Evolutionary conservation across 2,329 filamentous ascomycete species (phyloP).

Genomic region (Aureobasidium sp.): DNA sequence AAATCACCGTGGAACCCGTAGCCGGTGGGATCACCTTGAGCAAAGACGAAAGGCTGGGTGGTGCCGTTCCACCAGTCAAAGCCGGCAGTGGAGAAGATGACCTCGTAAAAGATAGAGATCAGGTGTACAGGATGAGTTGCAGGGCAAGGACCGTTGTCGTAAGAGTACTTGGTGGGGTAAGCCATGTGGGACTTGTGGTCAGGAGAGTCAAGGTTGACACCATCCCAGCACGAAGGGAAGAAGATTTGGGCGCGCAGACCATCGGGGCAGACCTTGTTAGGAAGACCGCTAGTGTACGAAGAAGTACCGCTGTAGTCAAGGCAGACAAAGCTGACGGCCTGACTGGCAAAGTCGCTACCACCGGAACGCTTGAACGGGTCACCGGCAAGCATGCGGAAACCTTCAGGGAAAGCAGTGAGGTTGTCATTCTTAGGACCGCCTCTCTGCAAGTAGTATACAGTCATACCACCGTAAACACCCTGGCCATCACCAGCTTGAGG

Average conservation of each 20-base stretch:
- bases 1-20: slow-evolving; percentile 68
- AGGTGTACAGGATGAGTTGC: slow-evolving; percentile 47
- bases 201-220: slow-evolving; percentile 48
- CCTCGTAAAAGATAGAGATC: slow-evolving; percentile 54
- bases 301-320: slow-evolving; percentile 41
- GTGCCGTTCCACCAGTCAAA: slow-evolving; percentile 48
- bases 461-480: slow-evolving; percentile 50
- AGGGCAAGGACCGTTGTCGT: slow-evolving; percentile 49
- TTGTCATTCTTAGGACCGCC: slow-evolving; percentile 53
- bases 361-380: slow-evolving; percentile 52
- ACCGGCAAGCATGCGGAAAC: slow-evolving; percentile 65
- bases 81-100: slow-evolving; percentile 47
- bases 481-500: slow-evolving; percentile 44
- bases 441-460: slow-evolving; percentile 63
- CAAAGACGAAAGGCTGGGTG: slow-evolving; percentile 57
- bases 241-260: slow-evolving; percentile 59
- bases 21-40: slow-evolving; percentile 63
- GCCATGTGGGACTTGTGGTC: slow-evolving; percentile 60
- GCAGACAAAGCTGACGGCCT: slow-evolving; percentile 53
- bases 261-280: slow-evolving; percentile 61
- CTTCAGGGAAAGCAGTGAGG: slow-evolving; percentile 61
- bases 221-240: slow-evolving; percentile 70
- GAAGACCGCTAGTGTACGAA: slow-evolving; percentile 54
- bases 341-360: slow-evolving; percentile 46
- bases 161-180: slow-evolving; percentile 45